Evolutionary conservation across 192 early-diverging fungal species (phyloP), one percentile per base, ranked within the genome.

Genomic region (Coemansia sp.): DNA sequence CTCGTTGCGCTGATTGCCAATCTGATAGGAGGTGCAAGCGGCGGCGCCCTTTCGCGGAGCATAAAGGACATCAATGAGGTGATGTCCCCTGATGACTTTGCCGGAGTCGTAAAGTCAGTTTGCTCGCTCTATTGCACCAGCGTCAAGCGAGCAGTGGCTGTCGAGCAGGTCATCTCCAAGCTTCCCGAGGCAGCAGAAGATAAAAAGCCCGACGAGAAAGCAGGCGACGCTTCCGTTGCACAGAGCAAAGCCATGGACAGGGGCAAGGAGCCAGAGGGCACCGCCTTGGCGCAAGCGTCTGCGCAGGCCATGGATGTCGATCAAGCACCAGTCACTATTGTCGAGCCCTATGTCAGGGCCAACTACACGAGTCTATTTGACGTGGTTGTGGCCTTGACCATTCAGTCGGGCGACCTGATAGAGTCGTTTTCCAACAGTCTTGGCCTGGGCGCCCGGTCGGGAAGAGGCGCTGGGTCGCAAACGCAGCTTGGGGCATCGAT

Each of bases 361-460:
- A 80, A 80, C 68, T 64, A 64, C 49, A 42, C 62, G 27, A 74
- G 61, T 36, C 62, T 80, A 28, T 65, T 68, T 29, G 77, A 80
- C 35, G 62, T 68, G 0, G 68, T 69, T 6, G 66, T 80, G 42
- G 45, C 72, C 4, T 67, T 74, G 48, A 62, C 77, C 16, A 49
- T 74, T 10, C 67, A 74, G 64, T 50, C 68, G 0, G 72, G 72
- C 30, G 72, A 80, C 39, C 70, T 74, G 61, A 71, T 80, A 22
- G 77, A 80, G 72, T 71, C 71, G 55, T 67, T 74, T 39, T 80
- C 77, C 6, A 80, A 74, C 61, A 80, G 77, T 60, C 57, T 80
- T 6, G 60, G 68, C 7, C 65, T 80, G 24, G 61, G 39, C 0
- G 23, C 50, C 20, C 55, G 61, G 56, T 20, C 64, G 10, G 16